Conservation (phyloP, 1,284 basidiomycete species). For the Malassezia furfur region DNA sequence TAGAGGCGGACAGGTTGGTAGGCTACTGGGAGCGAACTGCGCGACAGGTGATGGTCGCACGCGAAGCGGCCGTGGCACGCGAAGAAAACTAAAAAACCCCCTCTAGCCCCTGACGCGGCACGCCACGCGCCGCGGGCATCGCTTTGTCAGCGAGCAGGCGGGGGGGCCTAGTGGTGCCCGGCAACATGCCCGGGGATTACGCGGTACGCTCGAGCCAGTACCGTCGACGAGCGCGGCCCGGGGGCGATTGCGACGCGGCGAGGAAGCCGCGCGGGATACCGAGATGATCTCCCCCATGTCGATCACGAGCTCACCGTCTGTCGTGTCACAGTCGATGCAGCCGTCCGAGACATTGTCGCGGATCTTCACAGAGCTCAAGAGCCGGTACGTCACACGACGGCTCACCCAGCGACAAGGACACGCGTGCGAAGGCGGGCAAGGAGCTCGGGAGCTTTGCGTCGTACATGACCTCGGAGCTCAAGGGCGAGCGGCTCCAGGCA, state of each 20-base stretch:
- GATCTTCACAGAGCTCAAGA: constrained; percentile 38
- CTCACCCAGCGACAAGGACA: constrained; percentile 18
- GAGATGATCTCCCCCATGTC: constrained; percentile 13
- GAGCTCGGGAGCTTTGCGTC: constrained; percentile 36
- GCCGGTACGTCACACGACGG: constrained; percentile 21
- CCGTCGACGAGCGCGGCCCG: neutral
- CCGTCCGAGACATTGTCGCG: constrained; percentile 38
- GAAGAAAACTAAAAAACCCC: too few relatives aligned
- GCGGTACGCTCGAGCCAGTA: constrained; percentile 13
- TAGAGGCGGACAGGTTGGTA: too few relatives aligned
- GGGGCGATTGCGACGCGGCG: neutral
- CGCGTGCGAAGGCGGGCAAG: constrained; percentile 30
- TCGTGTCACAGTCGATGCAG: constrained; percentile 19
- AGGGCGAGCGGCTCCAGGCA: constrained; percentile 34
- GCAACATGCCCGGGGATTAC: neutral
- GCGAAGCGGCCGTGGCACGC: too few relatives aligned
- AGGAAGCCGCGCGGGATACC: neutral
- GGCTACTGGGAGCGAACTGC: too few relatives aligned
- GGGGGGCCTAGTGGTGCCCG: neutral
- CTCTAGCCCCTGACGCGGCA: neutral
- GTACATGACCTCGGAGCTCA: constrained; percentile 36
- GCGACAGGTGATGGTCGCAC: too few relatives aligned
- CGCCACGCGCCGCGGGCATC: neutral
- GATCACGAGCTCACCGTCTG: constrained; percentile 4
- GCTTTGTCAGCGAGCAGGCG: neutral